phyloP scores from a whole-genome alignment of 2,329 filamentous ascomycete species.

The Penicillium sp. region DNA sequence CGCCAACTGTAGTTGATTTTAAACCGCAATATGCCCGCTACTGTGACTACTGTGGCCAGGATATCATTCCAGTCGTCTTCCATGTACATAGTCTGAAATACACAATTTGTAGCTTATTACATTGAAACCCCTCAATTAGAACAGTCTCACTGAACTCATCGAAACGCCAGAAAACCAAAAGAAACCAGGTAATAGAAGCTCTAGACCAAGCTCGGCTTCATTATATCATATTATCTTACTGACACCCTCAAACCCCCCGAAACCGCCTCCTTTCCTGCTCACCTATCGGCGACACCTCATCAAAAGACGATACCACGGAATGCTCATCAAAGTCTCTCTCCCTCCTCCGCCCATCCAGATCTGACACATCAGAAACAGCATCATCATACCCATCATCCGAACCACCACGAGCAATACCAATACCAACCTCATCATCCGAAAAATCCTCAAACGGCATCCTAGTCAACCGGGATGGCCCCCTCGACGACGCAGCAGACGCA shows the following conservation, averaged over 20 bases:
- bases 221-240: neutral
- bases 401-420: neutral
- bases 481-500: slow-evolving; percentile 1
- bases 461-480: slow-evolving; percentile 5
- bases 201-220: neutral
- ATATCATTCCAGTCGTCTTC: neutral
- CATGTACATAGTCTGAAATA: neutral
- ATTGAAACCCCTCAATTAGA: neutral
- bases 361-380: slow-evolving; percentile 29
- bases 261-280: neutral
- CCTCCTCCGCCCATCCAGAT: slow-evolving; percentile 8
- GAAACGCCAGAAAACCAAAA: neutral
- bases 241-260: neutral
- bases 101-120: neutral
- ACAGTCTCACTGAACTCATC: neutral
- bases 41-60: neutral
- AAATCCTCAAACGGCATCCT: slow-evolving; percentile 25
- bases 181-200: neutral
- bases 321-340: slow-evolving; percentile 28
- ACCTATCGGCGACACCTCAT: slow-evolving; percentile 15
- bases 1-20: too few relatives aligned
- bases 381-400: slow-evolving; percentile 16
- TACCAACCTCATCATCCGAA: slow-evolving; percentile 6
- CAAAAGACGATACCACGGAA: slow-evolving; percentile 34
- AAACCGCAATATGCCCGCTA: neutral